Base-by-base conservation (phyloP, 768 basidiomycete species). In the Roridomyces roridus region DNA sequence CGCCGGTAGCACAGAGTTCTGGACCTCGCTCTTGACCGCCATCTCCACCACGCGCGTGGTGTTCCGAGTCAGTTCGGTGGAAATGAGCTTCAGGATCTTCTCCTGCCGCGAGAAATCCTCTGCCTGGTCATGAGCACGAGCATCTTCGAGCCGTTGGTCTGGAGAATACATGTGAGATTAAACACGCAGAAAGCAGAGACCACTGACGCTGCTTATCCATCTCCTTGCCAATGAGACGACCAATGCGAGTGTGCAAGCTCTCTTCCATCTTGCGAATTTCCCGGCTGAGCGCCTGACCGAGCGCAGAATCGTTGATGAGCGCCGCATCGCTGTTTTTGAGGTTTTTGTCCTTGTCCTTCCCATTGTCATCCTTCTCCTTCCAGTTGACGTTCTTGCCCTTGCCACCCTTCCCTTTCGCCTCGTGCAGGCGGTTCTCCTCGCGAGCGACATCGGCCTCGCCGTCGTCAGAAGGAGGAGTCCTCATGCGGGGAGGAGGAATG, bases 11-110 rank as follows among this genome's bases (percentile, higher is more conserved):
- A 95, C 90, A 0, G 91, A 92, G 65, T 81, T 88, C 68, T 91
- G 91, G 15, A 94, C 88, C 68, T 94, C 92, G 48, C 76, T 80
- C 76, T 92, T 93, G 67, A 94, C 89, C 14, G 92, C 93, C 81
- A 89, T 82, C 75, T 95, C 93, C 40, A 95, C 93, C 44, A 94
- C 90, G 12, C 91, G 84, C 10, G 91, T 92, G 11, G 92, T 94
- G 64, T 94, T 94, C 73, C 89, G 86, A 9, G 89, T 93, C 46
- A 94, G 79, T 71, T 93, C 91, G 2, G 84, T 90, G 21, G 92
- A 94, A 63, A 94, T 93, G 50, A 94, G 76, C 74, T 94, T 94
- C 66, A 94, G 76, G 58, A 94, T 91, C 71, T 90, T 92, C 74
- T 95, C 93, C 72, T 95, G 92, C 14, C 92, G 85, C 35, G 85